A percentile compares a stretch with the other conserved stretches of the same genome.
Conservation (phyloP, 306 rosid genomes). For the Pyrus bretschneideri region DNA sequence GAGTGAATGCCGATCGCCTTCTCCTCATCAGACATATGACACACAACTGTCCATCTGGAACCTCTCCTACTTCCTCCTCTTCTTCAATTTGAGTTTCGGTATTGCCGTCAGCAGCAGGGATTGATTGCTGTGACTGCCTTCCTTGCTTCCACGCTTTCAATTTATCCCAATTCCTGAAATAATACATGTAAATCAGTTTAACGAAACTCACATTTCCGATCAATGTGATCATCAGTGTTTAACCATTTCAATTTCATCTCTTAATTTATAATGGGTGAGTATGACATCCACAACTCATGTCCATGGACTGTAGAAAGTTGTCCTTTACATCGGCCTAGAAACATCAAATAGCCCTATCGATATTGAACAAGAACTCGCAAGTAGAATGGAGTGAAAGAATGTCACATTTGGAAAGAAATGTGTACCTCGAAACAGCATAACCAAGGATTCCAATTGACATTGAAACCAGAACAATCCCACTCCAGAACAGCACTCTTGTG, state of each 20-base stretch:
- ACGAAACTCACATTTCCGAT: background rate
- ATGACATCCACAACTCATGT: background rate
- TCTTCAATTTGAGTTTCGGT: conserved; percentile 18
- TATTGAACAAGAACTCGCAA: background rate
- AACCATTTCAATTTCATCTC: background rate
- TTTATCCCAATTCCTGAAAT: conserved; percentile 75
- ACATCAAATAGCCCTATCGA: background rate
- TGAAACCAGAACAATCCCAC: conserved; percentile 57
- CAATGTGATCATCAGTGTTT: background rate
- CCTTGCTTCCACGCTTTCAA: conserved; percentile 66
- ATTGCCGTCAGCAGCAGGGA: conserved; percentile 17
- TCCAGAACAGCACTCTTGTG: conserved; percentile 51
- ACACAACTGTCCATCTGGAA: conserved; percentile 75
- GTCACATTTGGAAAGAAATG: background rate
- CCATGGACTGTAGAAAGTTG: background rate
- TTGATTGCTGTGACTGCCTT: conserved; percentile 42
- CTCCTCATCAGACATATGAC: conserved; percentile 80
- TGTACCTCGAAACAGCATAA: conserved; percentile 61
- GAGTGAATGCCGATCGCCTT: conserved; percentile 77
- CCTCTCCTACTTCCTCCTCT: conserved; percentile 42
- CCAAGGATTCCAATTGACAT: conserved; percentile 71
- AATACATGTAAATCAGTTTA: background rate
- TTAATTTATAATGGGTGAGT: background rate
- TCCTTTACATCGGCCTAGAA: background rate
- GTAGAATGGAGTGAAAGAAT: background rate